These are phyloP conservation scores for Aspergillus fischeri DNA, from an alignment of 2,329 filamentous ascomycete genomes.

Conservation along the genomic window DNA sequence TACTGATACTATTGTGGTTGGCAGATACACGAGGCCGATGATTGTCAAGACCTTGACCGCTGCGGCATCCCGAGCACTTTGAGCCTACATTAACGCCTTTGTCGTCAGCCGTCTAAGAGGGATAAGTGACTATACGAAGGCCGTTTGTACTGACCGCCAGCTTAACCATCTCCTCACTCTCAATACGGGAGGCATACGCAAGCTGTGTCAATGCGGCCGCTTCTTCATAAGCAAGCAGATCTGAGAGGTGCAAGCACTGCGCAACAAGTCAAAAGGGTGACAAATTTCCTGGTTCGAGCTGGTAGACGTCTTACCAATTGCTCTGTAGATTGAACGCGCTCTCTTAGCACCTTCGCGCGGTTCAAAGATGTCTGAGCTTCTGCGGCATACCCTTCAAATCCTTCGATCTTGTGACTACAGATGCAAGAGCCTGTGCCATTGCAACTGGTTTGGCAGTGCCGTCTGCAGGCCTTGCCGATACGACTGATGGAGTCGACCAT, in stretches of 20 bases:
- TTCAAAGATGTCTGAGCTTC: constrained; percentile 5
- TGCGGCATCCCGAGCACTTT: constrained; percentile 5
- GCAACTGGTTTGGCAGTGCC: constrained; percentile 4
- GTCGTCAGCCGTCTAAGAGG: not conserved
- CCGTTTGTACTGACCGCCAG: constrained; percentile 7
- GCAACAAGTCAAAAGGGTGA: not conserved
- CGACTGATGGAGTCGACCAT: constrained; percentile 2
- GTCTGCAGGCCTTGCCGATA: constrained; percentile 4
- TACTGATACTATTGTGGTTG: constrained; percentile 12
- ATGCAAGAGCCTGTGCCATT: not conserved
- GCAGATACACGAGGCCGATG: constrained; percentile 9
- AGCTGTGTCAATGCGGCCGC: constrained; percentile 3
- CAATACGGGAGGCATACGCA: constrained; percentile 1
- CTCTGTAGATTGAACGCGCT: constrained; percentile 6
- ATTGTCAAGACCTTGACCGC: constrained; percentile 13
- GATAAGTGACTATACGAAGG: not conserved
- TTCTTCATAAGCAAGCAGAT: constrained; percentile 10
- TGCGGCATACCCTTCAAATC: constrained; percentile 3
- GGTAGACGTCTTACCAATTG: constrained; percentile 3
- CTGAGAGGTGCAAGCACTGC: not conserved
- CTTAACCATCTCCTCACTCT: constrained; percentile 4
- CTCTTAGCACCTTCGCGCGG: constrained; percentile 8
- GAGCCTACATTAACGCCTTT: not conserved
- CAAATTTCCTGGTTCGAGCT: not conserved
- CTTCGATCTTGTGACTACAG: constrained; percentile 3